Evolutionary conservation across 495 filamentous ascomycete genomes (phyloP).

Genomic region (Tetracladium setigerum): DNA sequence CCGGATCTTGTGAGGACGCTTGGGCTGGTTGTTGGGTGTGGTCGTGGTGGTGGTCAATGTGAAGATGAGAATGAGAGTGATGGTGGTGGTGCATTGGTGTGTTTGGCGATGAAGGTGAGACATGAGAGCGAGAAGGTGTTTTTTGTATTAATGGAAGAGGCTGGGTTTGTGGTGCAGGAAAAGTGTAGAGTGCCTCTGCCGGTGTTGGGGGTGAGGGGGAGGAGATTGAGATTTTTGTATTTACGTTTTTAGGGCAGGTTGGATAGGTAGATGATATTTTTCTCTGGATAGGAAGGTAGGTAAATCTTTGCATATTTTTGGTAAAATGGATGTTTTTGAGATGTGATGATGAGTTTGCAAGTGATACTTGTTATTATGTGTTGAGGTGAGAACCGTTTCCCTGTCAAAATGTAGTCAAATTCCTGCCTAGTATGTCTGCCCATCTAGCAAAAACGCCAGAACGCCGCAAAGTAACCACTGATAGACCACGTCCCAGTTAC

Average conservation of each 20-base stretch:
- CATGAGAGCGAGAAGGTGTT: slow-evolving; percentile 77
- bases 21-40: slow-evolving; percentile 35
- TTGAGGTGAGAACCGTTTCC: no score
- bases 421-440: no score
- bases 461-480: no score
- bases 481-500: no score
- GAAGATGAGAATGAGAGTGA: slow-evolving; percentile 63
- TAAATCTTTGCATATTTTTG: no score
- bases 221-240: slow-evolving; percentile 47
- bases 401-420: no score
- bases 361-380: no score
- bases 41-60: slow-evolving; percentile 53
- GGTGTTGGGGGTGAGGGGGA: slow-evolving; percentile 49
- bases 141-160: slow-evolving; percentile 64
- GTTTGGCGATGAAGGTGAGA: slow-evolving; percentile 76
- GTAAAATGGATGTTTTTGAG: no score
- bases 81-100: slow-evolving; percentile 40
- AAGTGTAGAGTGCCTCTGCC: slow-evolving; percentile 45
- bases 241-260: background rate
- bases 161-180: slow-evolving; percentile 43
- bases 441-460: no score
- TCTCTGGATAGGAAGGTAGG: background rate
- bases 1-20: slow-evolving; percentile 69
- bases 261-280: background rate
- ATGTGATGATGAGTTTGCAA: no score